These are phyloP conservation scores for Trifolium pratense DNA, from an alignment of 306 rosid genomes.

Conservation along the genomic window DNA sequence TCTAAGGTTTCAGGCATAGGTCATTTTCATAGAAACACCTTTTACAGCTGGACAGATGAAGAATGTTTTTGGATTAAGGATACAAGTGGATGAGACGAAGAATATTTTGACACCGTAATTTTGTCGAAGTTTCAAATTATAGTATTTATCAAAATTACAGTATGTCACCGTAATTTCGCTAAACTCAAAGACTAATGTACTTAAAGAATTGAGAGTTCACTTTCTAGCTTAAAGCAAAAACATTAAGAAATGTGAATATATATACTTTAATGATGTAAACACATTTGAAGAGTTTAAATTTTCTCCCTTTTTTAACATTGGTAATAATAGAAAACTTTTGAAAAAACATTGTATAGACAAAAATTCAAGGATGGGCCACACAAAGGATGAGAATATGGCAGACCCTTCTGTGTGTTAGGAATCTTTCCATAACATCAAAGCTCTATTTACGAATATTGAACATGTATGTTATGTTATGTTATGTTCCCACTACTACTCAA, in stretches of 20 bases:
- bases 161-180: not conserved
- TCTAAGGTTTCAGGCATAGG: conserved; percentile 42
- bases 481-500: conserved; percentile 34
- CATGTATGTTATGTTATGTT: too few species aligned
- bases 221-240: conserved; percentile 1
- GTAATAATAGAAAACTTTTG: conserved; percentile 40
- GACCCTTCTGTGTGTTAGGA: conserved; percentile 50
- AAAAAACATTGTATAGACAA: conserved; percentile 59
- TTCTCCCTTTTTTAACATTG: conserved; percentile 3
- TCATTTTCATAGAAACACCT: conserved; percentile 46
- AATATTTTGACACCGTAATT: too few species aligned
- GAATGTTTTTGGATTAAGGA: conserved; percentile 23
- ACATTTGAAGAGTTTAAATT: too few species aligned
- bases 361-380: conserved; percentile 74
- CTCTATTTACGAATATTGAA: conserved; percentile 30
- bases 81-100: not conserved
- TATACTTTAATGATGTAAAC: conserved; percentile 6
- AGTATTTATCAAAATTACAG: too few species aligned
- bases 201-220: not conserved
- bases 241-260: not conserved
- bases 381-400: conserved; percentile 49
- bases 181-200: not conserved
- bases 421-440: conserved; percentile 53
- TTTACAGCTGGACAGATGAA: conserved; percentile 48
- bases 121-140: not conserved